phyloP scores from a whole-genome alignment of 495 filamentous ascomycete species.

The Penicillium cosmopolitanum region DNA sequence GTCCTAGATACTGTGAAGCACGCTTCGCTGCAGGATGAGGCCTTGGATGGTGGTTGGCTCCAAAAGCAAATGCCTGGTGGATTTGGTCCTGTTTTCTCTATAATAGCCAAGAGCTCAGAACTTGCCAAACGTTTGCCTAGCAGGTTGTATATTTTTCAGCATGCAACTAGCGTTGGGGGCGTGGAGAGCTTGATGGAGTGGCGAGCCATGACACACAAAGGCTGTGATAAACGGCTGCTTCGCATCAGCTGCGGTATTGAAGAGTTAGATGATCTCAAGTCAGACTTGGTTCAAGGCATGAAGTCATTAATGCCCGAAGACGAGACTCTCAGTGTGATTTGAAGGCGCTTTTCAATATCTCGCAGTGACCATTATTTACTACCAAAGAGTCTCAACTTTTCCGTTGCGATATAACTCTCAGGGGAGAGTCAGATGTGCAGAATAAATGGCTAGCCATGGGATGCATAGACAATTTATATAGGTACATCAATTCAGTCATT shows the following conservation, averaged over 20 bases:
- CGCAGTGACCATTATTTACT: no score
- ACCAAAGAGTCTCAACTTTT: no score
- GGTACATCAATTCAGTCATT: no score
- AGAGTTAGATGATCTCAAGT: conserved; percentile 19
- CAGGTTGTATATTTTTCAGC: conserved; percentile 79
- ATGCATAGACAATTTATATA: no score
- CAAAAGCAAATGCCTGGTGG: conserved; percentile 86
- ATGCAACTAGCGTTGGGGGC: conserved; percentile 89
- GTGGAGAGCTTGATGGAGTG: conserved; percentile 83
- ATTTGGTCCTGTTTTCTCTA: conserved; percentile 82
- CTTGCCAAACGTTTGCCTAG: conserved; percentile 72
- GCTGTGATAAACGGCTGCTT: conserved; percentile 15
- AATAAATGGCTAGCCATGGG: no score
- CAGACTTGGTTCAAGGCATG: conserved; percentile 15
- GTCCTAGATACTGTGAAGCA: conserved; percentile 66
- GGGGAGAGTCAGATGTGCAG: no score
- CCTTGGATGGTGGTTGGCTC: conserved; percentile 66
- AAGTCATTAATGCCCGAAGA: no score
- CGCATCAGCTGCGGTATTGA: conserved; percentile 24
- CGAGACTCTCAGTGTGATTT: no score
- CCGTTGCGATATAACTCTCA: no score
- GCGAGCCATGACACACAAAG: conserved; percentile 60
- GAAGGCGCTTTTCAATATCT: no score
- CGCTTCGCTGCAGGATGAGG: conserved; percentile 67
- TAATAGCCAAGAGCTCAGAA: conserved; percentile 60